Percentiles rank a stretch among this genome's conserved stretches.
These are phyloP conservation scores for Phoenix roebelenii DNA, from an alignment of 176 grass and related monocot genomes.

Conservation along the genomic window DNA sequence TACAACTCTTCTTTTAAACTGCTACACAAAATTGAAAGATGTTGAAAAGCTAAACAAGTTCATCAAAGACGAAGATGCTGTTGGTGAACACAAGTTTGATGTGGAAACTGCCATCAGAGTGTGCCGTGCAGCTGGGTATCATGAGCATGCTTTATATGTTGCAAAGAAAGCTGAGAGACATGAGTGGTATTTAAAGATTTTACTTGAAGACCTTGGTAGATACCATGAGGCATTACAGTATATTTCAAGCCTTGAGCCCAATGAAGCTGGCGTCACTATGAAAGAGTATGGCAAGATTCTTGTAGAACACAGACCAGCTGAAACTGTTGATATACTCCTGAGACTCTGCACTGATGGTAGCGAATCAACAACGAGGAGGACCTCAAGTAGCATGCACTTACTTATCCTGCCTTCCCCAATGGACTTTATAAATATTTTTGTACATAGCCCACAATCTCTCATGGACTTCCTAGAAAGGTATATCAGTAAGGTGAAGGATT, in stretches of 20 bases:
- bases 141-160: conserved; percentile 96
- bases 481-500: conserved; percentile 64
- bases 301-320: conserved; percentile 70
- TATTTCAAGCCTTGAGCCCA: conserved; percentile 81
- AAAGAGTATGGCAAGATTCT: conserved; percentile 99
- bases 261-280: conserved; percentile 81
- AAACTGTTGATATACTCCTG: conserved; percentile 88
- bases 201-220: conserved; percentile 94
- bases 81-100: conserved; percentile 92
- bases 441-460: conserved; percentile 74
- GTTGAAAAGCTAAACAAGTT: conserved; percentile 74
- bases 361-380: conserved; percentile 42
- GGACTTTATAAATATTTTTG: conserved; percentile 97
- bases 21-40: conserved; percentile 32
- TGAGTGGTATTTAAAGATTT: conserved; percentile 98
- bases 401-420: conserved; percentile 83
- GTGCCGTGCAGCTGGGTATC: conserved; percentile 89
- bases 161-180: conserved; percentile 93
- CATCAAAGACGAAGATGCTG: conserved; percentile 81
- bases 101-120: conserved; percentile 98
- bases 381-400: conserved; percentile 36
- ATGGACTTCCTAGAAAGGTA: conserved; percentile 97
- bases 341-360: conserved; percentile 55
- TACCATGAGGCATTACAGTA: conserved; percentile 88
- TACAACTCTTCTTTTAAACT: conserved; percentile 23